Percentiles rank a stretch among this genome's conserved stretches.
These are phyloP conservation scores for Calocybe indica DNA, from an alignment of 768 basidiomycete genomes.

Conservation along the genomic window DNA sequence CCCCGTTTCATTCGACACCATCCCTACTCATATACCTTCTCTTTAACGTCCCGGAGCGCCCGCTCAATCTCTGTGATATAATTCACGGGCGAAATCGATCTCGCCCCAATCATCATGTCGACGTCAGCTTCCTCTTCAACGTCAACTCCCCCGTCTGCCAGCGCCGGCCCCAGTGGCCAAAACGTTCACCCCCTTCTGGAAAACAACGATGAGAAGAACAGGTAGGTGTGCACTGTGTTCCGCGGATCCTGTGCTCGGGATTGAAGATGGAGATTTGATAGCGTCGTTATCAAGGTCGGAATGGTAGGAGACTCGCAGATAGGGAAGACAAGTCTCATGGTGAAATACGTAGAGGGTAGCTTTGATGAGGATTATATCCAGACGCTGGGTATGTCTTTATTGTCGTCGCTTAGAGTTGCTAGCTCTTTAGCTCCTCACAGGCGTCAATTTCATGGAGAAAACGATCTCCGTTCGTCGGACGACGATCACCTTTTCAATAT, in stretches of 20 bases:
- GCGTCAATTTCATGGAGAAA: constrained; percentile 99
- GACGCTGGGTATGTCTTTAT: constrained; percentile 73
- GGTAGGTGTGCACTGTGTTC: constrained; percentile 25
- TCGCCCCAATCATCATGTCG: constrained; percentile 35
- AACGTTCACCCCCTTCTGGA: constrained; percentile 43
- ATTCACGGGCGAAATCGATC: constrained; percentile 10
- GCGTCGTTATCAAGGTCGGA: constrained; percentile 96
- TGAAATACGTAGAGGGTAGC: constrained; percentile 98
- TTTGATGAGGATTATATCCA: constrained; percentile 99
- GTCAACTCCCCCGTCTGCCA: constrained; percentile 35
- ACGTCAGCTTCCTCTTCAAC: constrained; percentile 42
- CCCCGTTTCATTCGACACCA: constrained; percentile 15
- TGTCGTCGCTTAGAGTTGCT: constrained; percentile 1
- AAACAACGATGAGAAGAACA: constrained; percentile 74
- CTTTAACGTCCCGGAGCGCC: constrained; percentile 10
- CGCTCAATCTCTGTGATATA: constrained; percentile 11
- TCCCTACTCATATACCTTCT: constrained; percentile 12
- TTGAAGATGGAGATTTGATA: constrained; percentile 17
- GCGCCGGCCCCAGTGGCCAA: constrained; percentile 48
- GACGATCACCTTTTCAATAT: constrained; percentile 99
- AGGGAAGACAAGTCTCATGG: constrained; percentile 98
- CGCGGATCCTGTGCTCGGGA: constrained; percentile 1
- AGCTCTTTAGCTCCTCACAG: constrained; percentile 23
- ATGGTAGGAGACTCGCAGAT: constrained; percentile 99
- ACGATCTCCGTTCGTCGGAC: constrained; percentile 97